phyloP scores from a whole-genome alignment of 139 green algal species.

The Chlorella sp. region DNA sequence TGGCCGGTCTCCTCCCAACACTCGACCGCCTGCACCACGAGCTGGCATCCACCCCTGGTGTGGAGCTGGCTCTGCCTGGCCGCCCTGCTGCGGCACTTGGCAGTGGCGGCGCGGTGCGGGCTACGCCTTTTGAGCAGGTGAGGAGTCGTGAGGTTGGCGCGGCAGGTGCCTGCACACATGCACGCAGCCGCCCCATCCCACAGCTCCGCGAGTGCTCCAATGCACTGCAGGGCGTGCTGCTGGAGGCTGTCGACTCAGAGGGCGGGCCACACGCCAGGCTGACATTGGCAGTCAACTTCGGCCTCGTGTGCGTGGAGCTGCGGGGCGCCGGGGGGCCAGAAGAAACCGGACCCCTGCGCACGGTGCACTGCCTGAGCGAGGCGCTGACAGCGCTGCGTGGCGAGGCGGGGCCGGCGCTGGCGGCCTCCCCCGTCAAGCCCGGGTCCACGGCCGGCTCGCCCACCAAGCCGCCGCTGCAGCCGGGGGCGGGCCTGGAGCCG shows the following conservation, averaged over 20 bases:
- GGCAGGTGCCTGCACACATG: not conserved
- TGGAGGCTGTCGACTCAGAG: constrained; percentile 12
- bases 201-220: not conserved
- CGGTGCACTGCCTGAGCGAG: constrained; percentile 26
- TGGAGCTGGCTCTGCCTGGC: constrained; percentile 4
- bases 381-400: constrained; percentile 23
- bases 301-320: constrained; percentile 27
- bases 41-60: not conserved
- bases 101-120: not conserved
- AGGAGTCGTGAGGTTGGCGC: not conserved
- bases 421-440: constrained; percentile 18
- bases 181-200: too few relatives aligned
- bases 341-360: constrained; percentile 23
- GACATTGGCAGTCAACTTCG: constrained; percentile 20
- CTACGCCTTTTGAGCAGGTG: constrained; percentile 7
- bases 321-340: not conserved
- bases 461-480: constrained; percentile 20
- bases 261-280: not conserved
- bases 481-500: not conserved
- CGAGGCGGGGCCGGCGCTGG: constrained; percentile 5
- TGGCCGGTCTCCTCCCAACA: constrained; percentile 25
- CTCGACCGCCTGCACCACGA: constrained; percentile 24
- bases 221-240: constrained; percentile 18
- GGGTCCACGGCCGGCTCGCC: not conserved
- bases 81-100: not conserved